phyloP scores from a whole-genome alignment of 1,284 basidiomycete genomes.

The Trichosporon sp. region DNA sequence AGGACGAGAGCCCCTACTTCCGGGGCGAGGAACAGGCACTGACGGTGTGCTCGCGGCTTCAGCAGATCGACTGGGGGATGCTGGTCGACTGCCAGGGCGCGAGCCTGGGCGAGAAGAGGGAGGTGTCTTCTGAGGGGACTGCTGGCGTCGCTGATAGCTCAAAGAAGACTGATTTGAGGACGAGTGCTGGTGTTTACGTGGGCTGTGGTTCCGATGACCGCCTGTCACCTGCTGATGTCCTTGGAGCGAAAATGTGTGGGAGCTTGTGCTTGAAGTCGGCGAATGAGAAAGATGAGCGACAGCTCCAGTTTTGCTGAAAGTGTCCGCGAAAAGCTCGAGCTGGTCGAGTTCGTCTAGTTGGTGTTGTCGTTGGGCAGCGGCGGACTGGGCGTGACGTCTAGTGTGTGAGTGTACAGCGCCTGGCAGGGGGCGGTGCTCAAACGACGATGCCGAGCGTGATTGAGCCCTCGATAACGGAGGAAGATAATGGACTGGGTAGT shows the following conservation, averaged over 20 bases:
- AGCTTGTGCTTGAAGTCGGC: constrained; percentile 9
- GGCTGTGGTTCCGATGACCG: not conserved
- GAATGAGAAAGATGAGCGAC: not conserved
- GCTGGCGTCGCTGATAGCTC: not conserved
- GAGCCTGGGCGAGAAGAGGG: constrained; percentile 11
- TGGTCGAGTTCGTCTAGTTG: constrained; percentile 5
- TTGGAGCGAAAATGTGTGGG: constrained; percentile 2
- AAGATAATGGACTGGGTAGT: not conserved
- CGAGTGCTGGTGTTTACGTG: constrained; percentile 3
- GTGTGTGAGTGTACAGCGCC: not conserved
- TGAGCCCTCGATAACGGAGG: constrained; percentile 10
- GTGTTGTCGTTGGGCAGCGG: not conserved
- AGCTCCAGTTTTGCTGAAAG: not conserved
- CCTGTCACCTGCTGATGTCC: not conserved
- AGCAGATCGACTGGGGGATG: not conserved
- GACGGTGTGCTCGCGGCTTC: not conserved
- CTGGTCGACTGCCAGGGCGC: constrained; percentile 13
- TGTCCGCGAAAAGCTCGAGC: constrained; percentile 4
- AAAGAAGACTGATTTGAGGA: not conserved
- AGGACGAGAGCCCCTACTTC: constrained; percentile 11
- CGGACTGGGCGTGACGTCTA: not conserved
- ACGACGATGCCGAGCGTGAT: not conserved
- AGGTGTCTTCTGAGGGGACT: not conserved
- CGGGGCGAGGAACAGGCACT: not conserved
- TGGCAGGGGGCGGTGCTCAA: not conserved